Percentiles rank a stretch among this genome's conserved stretches.
Conservation (phyloP, 1,284 basidiomycete genomes). For the Naganishia albida region DNA sequence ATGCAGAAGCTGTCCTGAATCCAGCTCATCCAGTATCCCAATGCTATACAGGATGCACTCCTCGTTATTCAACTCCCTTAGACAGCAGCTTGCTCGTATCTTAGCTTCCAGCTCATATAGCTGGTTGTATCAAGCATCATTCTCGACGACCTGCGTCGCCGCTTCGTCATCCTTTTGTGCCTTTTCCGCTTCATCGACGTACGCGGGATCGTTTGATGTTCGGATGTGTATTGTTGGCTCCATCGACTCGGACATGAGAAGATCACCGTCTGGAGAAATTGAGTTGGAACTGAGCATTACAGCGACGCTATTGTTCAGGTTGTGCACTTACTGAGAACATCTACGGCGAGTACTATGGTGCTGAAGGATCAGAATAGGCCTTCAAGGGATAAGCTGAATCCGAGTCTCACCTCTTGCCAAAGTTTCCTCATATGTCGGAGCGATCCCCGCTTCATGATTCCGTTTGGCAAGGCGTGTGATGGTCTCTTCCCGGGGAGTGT, state of each 20-base stretch:
- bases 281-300: not conserved
- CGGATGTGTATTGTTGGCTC: conserved; percentile 22
- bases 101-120: no score
- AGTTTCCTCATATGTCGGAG: conserved; percentile 25
- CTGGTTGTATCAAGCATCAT: not conserved
- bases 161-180: not conserved
- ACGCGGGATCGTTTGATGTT: conserved; percentile 7
- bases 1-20: no score
- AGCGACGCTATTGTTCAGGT: no score
- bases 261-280: conserved; percentile 14
- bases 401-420: conserved; percentile 16
- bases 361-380: not conserved
- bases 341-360: conserved; percentile 19
- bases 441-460: conserved; percentile 20
- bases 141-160: conserved; percentile 4
- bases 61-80: no score
- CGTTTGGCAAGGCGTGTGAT: conserved; percentile 5
- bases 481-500: conserved; percentile 9
- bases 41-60: no score
- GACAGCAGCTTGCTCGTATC: no score
- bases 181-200: conserved; percentile 1
- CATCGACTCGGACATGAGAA: conserved; percentile 22
- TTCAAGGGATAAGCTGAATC: not conserved
- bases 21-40: no score
- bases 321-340: conserved; percentile 2